Evolutionary conservation across 768 basidiomycete species (phyloP).

Genomic region (Trametes punicea): DNA sequence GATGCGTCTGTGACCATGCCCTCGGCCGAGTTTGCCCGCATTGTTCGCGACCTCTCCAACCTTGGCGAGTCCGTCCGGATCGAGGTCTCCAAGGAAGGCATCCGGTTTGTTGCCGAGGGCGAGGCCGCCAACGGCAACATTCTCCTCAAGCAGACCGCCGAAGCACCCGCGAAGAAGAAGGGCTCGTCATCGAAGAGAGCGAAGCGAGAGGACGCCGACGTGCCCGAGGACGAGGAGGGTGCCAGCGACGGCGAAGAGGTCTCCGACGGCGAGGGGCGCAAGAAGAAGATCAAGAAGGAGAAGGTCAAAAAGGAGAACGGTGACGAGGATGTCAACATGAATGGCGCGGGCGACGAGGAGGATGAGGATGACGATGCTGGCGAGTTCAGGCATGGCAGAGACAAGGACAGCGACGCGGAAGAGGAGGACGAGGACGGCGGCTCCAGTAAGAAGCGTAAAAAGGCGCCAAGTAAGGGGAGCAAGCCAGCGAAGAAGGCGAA

Average conservation of each 20-base stretch:
- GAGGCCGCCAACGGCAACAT: slow-evolving; percentile 92
- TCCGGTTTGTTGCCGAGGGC: slow-evolving; percentile 88
- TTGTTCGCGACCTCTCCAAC: slow-evolving; percentile 86
- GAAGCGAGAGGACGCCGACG: slow-evolving; percentile 40
- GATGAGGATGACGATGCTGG: slow-evolving; percentile 41
- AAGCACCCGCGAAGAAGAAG: slow-evolving; percentile 28
- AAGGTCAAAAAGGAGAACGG: slow-evolving; percentile 45
- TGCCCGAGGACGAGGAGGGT: slow-evolving; percentile 45
- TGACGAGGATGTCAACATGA: slow-evolving; percentile 40
- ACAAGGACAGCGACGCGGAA: slow-evolving; percentile 31
- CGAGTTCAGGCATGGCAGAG: slow-evolving; percentile 32
- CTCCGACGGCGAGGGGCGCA: slow-evolving; percentile 36
- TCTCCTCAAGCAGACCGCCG: slow-evolving; percentile 72
- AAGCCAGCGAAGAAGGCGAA: slow-evolving; percentile 59
- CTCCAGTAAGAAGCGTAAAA: slow-evolving; percentile 63
- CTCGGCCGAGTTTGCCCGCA: slow-evolving; percentile 82
- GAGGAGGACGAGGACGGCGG: slow-evolving; percentile 36
- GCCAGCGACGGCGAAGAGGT: slow-evolving; percentile 53
- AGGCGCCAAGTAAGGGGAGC: slow-evolving; percentile 48
- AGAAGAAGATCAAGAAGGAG: slow-evolving; percentile 39
- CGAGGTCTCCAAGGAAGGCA: slow-evolving; percentile 94
- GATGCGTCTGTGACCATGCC: slow-evolving; percentile 90
- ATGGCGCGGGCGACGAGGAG: slow-evolving; percentile 32
- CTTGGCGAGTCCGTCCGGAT: slow-evolving; percentile 95
- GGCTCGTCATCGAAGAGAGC: slow-evolving; percentile 25